Conservation (phyloP, 805 yeast species). For the Barnettozyma salicaria region DNA sequence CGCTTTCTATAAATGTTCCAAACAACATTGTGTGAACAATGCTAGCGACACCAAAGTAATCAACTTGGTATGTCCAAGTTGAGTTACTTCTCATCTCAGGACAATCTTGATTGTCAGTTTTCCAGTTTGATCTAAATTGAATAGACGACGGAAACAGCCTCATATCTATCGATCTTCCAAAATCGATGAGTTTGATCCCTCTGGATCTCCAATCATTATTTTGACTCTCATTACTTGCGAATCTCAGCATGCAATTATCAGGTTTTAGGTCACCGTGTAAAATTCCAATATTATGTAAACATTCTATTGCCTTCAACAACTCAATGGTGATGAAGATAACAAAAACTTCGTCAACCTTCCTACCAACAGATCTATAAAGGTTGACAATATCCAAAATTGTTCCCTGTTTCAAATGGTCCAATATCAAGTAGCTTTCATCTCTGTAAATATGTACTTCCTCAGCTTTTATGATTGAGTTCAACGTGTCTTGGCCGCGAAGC, state of each 20-base stretch:
- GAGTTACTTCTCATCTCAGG: conserved; percentile 53
- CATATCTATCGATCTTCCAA: conserved; percentile 75
- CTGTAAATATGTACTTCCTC: conserved; percentile 41
- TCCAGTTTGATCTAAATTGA: conserved; percentile 55
- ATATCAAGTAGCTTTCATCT: conserved; percentile 24
- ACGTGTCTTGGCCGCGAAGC: conserved; percentile 22
- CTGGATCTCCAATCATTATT: conserved; percentile 45
- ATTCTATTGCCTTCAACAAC: conserved; percentile 50
- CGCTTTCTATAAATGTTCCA: conserved; percentile 54
- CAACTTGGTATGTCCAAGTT: conserved; percentile 77
- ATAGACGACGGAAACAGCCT: conserved; percentile 44
- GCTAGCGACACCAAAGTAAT: conserved; percentile 77
- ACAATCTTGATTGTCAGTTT: conserved; percentile 63
- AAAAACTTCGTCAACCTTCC: conserved; percentile 51
- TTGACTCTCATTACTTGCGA: conserved; percentile 28
- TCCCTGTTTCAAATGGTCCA: conserved; percentile 45
- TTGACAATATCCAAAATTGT: conserved; percentile 67
- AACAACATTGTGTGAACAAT: conserved; percentile 67
- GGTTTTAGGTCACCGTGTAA: conserved; percentile 85
- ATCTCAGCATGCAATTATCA: conserved; percentile 76
- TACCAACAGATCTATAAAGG: conserved; percentile 31
- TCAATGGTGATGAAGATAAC: conserved; percentile 61
- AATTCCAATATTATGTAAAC: conserved; percentile 58
- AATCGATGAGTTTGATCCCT: conserved; percentile 67
- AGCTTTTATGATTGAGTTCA: conserved; percentile 42